These are phyloP conservation scores for Cryptosporidium sp. DNA, from an alignment of 169 alveolate species.

Conservation along the genomic window DNA sequence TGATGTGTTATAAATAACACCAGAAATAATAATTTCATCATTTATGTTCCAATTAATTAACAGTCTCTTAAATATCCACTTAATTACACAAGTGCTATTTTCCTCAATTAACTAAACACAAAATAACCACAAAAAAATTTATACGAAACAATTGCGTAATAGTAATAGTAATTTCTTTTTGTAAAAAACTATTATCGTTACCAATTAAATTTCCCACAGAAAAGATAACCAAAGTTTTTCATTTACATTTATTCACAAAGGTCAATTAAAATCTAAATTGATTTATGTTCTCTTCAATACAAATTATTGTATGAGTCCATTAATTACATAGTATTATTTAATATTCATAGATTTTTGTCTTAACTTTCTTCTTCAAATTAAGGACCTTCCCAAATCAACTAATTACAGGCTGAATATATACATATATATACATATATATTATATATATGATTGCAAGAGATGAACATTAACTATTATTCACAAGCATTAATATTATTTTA, in stretches of 20 bases:
- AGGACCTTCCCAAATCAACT: neutral
- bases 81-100: too few relatives aligned
- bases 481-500: neutral
- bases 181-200: neutral
- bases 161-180: neutral
- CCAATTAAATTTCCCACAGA: neutral
- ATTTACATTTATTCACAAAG: neutral
- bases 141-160: neutral
- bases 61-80: neutral
- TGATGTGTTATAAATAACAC: neutral
- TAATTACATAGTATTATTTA: too few relatives aligned
- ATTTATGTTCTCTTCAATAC: neutral
- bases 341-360: too few relatives aligned
- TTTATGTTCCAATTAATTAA: too few relatives aligned
- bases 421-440: too few relatives aligned
- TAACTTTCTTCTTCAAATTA: too few relatives aligned
- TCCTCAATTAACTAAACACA: neutral
- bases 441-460: neutral
- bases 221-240: neutral
- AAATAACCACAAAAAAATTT: neutral
- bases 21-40: neutral
- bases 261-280: neutral
- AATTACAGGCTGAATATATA: too few relatives aligned
- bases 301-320: neutral
- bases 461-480: neutral